These are phyloP conservation scores for Plasmodium vivax DNA, from an alignment of 169 alveolate species.

Conservation along the genomic window DNA sequence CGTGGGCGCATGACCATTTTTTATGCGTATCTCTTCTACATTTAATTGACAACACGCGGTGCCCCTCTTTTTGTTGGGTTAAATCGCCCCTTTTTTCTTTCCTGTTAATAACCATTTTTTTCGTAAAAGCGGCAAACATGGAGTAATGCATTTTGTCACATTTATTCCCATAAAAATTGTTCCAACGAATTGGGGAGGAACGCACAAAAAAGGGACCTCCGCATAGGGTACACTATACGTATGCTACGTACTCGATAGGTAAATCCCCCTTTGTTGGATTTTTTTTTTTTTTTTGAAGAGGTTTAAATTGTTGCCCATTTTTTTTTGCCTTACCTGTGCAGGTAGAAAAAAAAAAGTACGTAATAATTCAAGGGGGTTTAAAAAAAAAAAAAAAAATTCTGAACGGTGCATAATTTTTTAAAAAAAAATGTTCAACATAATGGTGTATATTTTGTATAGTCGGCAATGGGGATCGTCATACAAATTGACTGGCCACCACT, in stretches of 20 bases:
- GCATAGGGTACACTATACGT: not conserved
- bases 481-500: not conserved
- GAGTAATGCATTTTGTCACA: not conserved
- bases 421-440: not conserved
- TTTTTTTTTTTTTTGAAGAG: not conserved
- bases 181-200: not conserved
- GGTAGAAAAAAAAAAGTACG: not conserved
- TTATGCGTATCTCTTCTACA: not conserved
- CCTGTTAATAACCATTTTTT: not conserved
- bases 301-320: not conserved
- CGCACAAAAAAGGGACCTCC: not conserved
- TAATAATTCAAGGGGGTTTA: conserved; percentile 40
- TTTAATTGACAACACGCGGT: not conserved
- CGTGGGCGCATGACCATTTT: not conserved
- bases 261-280: not conserved
- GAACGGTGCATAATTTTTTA: conserved; percentile 5
- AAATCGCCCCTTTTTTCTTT: not conserved
- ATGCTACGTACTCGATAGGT: not conserved
- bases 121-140: not conserved
- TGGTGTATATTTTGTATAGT: not conserved
- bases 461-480: not conserved
- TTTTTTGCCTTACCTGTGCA: not conserved
- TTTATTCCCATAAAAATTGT: not conserved
- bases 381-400: not conserved
- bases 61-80: not conserved